phyloP scores from a whole-genome alignment of 2,329 filamentous ascomycete genomes.

The Aspergillus texensis region DNA sequence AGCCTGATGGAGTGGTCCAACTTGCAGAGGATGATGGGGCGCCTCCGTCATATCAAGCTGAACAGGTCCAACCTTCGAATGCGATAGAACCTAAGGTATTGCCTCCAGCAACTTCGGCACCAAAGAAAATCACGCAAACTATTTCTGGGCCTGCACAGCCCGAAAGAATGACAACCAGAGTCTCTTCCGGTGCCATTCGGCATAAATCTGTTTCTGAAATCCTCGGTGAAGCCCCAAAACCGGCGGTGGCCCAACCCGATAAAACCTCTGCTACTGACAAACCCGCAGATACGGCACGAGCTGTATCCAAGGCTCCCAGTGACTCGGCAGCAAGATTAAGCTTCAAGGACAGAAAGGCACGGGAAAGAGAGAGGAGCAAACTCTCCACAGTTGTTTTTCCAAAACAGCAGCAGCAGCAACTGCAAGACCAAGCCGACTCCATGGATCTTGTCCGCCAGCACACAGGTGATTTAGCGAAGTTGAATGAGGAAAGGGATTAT shows the following conservation, averaged over 20 bases:
- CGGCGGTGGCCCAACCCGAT: conserved; percentile 39
- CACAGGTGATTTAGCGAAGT: conserved; percentile 50
- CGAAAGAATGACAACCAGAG: conserved; percentile 68
- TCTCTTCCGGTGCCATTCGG: conserved; percentile 69
- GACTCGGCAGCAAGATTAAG: conserved; percentile 43
- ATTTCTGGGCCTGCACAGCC: conserved; percentile 34
- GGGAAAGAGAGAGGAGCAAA: conserved; percentile 62
- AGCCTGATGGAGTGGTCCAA: conserved; percentile 14
- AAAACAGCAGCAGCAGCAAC: conserved; percentile 60
- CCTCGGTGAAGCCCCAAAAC: conserved; percentile 60
- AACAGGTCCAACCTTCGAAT: conserved; percentile 14
- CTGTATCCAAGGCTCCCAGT: conserved; percentile 23
- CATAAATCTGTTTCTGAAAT: conserved; percentile 76
- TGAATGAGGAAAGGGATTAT: conserved; percentile 59
- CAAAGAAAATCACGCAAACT: conserved; percentile 31
- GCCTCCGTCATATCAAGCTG: conserved; percentile 17
- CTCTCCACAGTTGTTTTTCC: conserved; percentile 78
- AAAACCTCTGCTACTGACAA: conserved; percentile 38
- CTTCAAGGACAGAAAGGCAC: conserved; percentile 56
- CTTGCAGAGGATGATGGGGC: conserved; percentile 17
- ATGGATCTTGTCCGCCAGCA: conserved; percentile 42
- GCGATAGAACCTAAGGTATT: conserved; percentile 18
- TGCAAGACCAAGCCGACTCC: conserved; percentile 51
- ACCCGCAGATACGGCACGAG: conserved; percentile 27
- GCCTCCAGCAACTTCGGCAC: conserved; percentile 19